A percentile compares a stretch with the other conserved stretches of the same genome.
These are phyloP conservation scores for Eimeria necatrix DNA, from an alignment of 169 alveolate genomes.

Conservation along the genomic window DNA sequence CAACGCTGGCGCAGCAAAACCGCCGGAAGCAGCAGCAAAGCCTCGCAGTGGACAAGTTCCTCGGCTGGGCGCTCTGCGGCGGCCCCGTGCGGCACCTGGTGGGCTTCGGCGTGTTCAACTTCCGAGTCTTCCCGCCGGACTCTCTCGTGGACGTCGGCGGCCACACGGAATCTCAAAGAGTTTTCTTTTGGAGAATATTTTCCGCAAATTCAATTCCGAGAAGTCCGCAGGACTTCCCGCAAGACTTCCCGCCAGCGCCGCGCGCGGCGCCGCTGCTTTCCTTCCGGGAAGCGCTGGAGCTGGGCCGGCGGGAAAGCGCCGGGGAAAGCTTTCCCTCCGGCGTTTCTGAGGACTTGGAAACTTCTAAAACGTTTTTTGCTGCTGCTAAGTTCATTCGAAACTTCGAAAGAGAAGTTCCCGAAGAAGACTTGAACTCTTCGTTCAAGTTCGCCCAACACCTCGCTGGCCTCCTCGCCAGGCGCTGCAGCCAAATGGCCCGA, in stretches of 20 bases:
- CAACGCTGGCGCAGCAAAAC: slow-evolving; percentile 50
- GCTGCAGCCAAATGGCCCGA: not conserved
- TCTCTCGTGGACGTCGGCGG: slow-evolving; percentile 59
- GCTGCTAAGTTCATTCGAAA: slow-evolving; percentile 45
- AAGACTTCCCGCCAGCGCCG: slow-evolving; percentile 29
- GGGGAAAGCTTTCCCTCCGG: not conserved
- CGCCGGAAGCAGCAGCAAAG: slow-evolving; percentile 70
- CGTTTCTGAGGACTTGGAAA: too few species aligned
- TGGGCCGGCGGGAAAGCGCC: not conserved
- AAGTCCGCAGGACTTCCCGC: slow-evolving; percentile 27
- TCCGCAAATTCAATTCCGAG: slow-evolving; percentile 33
- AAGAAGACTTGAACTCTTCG: slow-evolving; percentile 42
- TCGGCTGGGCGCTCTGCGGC: slow-evolving; percentile 51
- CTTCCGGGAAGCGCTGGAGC: slow-evolving; percentile 10
- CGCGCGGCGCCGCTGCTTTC: slow-evolving; percentile 20
- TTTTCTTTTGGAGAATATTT: slow-evolving; percentile 50
- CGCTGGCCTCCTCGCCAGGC: slow-evolving; percentile 3
- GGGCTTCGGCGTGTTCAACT: slow-evolving; percentile 47
- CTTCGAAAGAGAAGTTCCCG: slow-evolving; percentile 33
- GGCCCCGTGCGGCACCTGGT: slow-evolving; percentile 69
- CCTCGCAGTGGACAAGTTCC: slow-evolving; percentile 47
- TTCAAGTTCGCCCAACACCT: slow-evolving; percentile 22
- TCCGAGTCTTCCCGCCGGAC: slow-evolving; percentile 34
- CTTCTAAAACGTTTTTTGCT: slow-evolving; percentile 14
- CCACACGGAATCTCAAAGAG: slow-evolving; percentile 69